Evolutionary conservation across 2,329 filamentous ascomycete genomes (phyloP).

Genomic region (Magnaporthiopsis incrustans): DNA sequence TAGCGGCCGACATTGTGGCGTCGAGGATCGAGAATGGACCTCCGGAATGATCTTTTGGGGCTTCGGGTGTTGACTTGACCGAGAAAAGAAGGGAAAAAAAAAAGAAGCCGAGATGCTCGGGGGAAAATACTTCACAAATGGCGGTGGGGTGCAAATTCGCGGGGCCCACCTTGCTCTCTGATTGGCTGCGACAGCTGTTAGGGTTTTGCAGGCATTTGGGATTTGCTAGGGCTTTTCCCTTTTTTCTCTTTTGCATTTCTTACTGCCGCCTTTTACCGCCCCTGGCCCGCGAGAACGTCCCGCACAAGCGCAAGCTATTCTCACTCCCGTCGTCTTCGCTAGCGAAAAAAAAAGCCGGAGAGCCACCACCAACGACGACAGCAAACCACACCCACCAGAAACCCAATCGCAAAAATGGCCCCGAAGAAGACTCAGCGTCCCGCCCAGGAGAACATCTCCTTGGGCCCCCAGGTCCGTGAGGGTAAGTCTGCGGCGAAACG

Average conservation of each 20-base stretch:
- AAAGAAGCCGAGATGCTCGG: background rate
- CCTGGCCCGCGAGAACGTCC: background rate
- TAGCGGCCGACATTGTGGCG: constrained; percentile 25
- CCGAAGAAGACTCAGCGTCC: constrained; percentile 84
- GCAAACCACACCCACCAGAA: constrained; percentile 19
- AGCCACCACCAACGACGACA: constrained; percentile 13
- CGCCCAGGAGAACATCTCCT: constrained; percentile 94
- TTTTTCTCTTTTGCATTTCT: constrained; percentile 9
- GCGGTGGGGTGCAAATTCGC: background rate
- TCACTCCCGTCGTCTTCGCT: background rate
- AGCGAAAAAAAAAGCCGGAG: background rate
- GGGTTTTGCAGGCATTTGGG: background rate
- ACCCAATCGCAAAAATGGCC: constrained; percentile 65
- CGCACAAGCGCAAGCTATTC: background rate
- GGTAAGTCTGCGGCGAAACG: constrained; percentile 44
- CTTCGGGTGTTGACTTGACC: constrained; percentile 7
- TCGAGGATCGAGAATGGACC: constrained; percentile 3
- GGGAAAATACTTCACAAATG: background rate
- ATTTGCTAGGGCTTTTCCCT: background rate
- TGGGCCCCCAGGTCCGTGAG: constrained; percentile 94
- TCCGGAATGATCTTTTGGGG: constrained; percentile 4
- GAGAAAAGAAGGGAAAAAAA: constrained; percentile 8
- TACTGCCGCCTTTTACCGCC: background rate
- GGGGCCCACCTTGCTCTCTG: background rate
- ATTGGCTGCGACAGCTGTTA: background rate